These are phyloP conservation scores for Colletotrichum simmondsii DNA, from an alignment of 2,329 filamentous ascomycete genomes.

Conservation along the genomic window DNA sequence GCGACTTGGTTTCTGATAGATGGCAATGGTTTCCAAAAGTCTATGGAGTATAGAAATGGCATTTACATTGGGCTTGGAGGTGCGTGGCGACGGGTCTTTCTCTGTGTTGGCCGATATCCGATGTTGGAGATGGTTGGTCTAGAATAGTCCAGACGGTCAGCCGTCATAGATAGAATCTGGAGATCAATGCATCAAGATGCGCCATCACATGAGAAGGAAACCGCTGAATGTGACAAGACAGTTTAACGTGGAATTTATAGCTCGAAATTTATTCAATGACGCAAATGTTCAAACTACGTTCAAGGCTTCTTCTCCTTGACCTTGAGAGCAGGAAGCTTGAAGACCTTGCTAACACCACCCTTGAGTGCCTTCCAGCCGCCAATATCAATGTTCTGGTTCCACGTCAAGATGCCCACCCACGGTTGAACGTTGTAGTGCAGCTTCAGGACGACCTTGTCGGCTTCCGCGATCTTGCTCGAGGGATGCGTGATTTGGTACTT, in stretches of 20 bases:
- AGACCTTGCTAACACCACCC: constrained; percentile 72
- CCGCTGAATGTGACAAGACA: background rate
- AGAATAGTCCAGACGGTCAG: background rate
- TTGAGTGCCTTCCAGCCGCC: constrained; percentile 73
- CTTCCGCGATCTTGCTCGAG: constrained; percentile 78
- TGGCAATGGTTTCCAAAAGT: background rate
- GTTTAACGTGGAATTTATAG: background rate
- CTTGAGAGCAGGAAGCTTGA: constrained; percentile 75
- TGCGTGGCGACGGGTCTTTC: background rate
- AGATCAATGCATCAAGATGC: background rate
- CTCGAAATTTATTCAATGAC: background rate
- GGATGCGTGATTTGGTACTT: constrained; percentile 99
- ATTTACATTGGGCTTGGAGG: background rate
- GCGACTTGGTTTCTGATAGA: constrained; percentile 28
- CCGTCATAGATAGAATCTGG: background rate
- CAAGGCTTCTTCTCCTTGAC: constrained; percentile 55
- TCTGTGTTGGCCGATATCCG: background rate
- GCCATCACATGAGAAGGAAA: background rate
- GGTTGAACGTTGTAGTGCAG: constrained; percentile 98
- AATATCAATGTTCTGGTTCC: constrained; percentile 72
- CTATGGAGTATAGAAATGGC: background rate
- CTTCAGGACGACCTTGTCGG: constrained; percentile 79
- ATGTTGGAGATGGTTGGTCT: background rate
- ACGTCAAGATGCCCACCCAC: constrained; percentile 90
- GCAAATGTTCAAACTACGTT: background rate